Evolutionary conservation across 2,329 filamentous ascomycete genomes (phyloP).

Genomic region (Exophiala sideris): DNA sequence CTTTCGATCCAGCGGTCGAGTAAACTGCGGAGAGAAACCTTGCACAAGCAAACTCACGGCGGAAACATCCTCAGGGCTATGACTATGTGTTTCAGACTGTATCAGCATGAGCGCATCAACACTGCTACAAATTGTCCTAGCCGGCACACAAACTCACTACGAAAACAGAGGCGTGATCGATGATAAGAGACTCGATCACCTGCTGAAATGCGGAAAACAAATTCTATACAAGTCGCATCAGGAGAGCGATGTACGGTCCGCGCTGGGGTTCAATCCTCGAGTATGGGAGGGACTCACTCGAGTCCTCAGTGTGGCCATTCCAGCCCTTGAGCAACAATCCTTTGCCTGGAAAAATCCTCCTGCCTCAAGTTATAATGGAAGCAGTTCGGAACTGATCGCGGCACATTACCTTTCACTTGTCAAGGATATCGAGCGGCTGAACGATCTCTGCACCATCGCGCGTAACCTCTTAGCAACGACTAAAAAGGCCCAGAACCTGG

Average conservation of each 20-base stretch:
- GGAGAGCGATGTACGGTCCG: conserved; percentile 54
- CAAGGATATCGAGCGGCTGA: conserved; percentile 61
- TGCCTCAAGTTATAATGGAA: conserved; percentile 24
- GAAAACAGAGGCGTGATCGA: conserved; percentile 58
- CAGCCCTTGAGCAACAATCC: conserved; percentile 59
- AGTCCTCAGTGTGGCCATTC: conserved; percentile 58
- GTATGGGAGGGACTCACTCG: conserved; percentile 60
- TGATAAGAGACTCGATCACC: conserved; percentile 54
- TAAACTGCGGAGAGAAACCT: background rate
- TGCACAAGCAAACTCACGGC: background rate
- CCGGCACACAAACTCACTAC: conserved; percentile 56
- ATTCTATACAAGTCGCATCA: conserved; percentile 58
- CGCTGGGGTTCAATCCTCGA: conserved; percentile 54
- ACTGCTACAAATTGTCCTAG: conserved; percentile 47
- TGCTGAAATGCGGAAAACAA: conserved; percentile 59
- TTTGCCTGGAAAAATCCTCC: conserved; percentile 59
- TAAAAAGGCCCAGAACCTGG: conserved; percentile 60
- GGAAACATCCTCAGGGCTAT: background rate
- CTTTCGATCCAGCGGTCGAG: too few species aligned
- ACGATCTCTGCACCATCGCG: conserved; percentile 60
- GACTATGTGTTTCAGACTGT: conserved; percentile 13
- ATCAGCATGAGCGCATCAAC: conserved; percentile 29
- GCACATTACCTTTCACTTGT: conserved; percentile 57
- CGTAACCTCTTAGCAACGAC: conserved; percentile 61
- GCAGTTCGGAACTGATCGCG: conserved; percentile 56